Conservation (phyloP, 805 yeast species). For the Pichia paraexigua region DNA sequence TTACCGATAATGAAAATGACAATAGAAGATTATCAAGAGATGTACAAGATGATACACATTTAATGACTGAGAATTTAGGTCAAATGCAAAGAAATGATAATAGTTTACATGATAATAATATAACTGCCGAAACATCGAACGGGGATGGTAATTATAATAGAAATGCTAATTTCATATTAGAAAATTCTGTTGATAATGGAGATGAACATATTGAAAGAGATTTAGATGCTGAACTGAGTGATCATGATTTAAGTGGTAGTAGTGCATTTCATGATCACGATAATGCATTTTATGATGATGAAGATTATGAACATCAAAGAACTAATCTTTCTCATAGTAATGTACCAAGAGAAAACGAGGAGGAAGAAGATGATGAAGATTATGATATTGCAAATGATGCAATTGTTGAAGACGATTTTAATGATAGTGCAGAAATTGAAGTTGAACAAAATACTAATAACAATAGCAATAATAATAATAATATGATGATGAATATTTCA, state of each 20-base stretch:
- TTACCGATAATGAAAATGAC: background rate
- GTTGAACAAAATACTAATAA: background rate
- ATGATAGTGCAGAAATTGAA: background rate
- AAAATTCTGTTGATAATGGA: background rate
- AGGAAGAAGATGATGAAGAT: conserved; percentile 21
- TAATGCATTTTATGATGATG: conserved; percentile 23
- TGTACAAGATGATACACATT: conserved; percentile 8
- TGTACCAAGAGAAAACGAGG: conserved; percentile 16
- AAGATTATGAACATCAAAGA: conserved; percentile 12
- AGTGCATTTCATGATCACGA: conserved; percentile 1
- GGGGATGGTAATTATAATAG: conserved; percentile 9
- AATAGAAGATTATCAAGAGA: background rate
- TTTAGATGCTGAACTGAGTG: conserved; percentile 40
- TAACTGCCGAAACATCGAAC: conserved; percentile 1
- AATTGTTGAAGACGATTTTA: conserved; percentile 6
- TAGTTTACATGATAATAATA: conserved; percentile 8
- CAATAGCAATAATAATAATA: background rate
- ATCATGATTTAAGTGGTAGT: conserved; percentile 29
- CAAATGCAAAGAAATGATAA: conserved; percentile 6
- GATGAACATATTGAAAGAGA: conserved; percentile 21
- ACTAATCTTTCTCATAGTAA: background rate
- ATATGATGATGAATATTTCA: background rate
- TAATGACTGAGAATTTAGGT: conserved; percentile 16
- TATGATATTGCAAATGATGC: conserved; percentile 16
- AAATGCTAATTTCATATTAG: conserved; percentile 13